These are phyloP conservation scores for Pseudogymnoascus sp. DNA, from an alignment of 2,329 filamentous ascomycete genomes.

Conservation along the genomic window DNA sequence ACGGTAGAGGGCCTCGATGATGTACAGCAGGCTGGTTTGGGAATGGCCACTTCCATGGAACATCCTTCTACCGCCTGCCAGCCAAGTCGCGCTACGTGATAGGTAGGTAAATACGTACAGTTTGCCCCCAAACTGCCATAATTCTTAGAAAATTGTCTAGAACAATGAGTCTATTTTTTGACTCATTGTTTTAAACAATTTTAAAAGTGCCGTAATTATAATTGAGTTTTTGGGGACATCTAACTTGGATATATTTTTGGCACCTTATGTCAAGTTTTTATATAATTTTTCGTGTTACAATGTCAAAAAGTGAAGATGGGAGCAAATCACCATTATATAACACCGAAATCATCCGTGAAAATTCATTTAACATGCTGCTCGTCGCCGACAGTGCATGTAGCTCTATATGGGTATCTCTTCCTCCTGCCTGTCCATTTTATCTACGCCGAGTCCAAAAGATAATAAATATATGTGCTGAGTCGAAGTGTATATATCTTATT, in stretches of 20 bases:
- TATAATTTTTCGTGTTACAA: not conserved
- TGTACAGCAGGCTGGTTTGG: conserved; percentile 3
- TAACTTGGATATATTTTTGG: not conserved
- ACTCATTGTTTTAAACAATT: not conserved
- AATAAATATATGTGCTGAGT: conserved; percentile 1
- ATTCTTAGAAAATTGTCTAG: too few species aligned
- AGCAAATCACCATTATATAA: not conserved
- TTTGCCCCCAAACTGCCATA: not conserved
- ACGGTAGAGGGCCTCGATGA: conserved; percentile 1
- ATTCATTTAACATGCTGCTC: conserved; percentile 6
- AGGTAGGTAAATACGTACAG: not conserved
- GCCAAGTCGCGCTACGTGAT: not conserved
- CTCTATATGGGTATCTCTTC: conserved; percentile 4
- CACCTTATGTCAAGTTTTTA: not conserved
- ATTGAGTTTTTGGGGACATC: not conserved
- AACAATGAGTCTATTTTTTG: too few species aligned
- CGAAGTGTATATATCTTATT: conserved; percentile 1
- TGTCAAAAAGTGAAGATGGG: not conserved
- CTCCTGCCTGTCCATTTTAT: not conserved
- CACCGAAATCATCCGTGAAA: not conserved
- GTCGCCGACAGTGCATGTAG: not conserved
- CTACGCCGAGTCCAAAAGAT: conserved; percentile 3
- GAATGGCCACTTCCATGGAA: not conserved
- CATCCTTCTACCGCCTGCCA: conserved; percentile 1
- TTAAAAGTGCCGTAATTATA: not conserved